A percentile compares a stretch with the other conserved stretches of the same genome.
Evolutionary conservation across 2,329 filamentous ascomycete species (phyloP).

Genomic region (Aspergillus sp.): DNA sequence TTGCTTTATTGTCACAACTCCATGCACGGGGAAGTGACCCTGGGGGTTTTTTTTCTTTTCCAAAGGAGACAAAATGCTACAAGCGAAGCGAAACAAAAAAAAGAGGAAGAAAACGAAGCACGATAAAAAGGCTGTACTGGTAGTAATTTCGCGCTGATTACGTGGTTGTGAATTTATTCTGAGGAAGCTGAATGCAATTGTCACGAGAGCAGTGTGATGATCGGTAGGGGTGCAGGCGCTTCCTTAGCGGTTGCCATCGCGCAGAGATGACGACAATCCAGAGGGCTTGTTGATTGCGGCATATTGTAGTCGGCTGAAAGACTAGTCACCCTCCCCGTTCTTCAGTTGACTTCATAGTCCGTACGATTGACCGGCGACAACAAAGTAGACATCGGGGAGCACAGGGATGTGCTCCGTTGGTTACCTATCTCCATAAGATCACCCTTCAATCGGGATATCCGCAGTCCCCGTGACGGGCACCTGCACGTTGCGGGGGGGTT

Average conservation of each 20-base stretch:
- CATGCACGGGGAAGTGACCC: slow-evolving; percentile 2
- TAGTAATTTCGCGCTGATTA: slow-evolving; percentile 9
- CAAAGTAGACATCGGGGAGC: too few species aligned
- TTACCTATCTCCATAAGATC: background rate
- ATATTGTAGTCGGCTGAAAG: background rate
- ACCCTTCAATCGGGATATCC: background rate
- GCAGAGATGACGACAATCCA: background rate
- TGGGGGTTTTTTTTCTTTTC: slow-evolving; percentile 1
- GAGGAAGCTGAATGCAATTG: slow-evolving; percentile 10
- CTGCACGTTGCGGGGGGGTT: background rate
- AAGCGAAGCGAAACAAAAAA: slow-evolving; percentile 7
- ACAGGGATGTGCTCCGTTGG: background rate
- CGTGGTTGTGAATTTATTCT: slow-evolving; percentile 10
- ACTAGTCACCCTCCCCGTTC: background rate
- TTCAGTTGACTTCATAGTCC: background rate
- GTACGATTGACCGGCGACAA: background rate
- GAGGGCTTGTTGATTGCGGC: background rate
- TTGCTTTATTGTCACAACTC: slow-evolving; percentile 5
- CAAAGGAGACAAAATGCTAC: background rate
- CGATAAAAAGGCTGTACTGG: slow-evolving; percentile 12
- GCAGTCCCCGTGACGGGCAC: slow-evolving; percentile 1
- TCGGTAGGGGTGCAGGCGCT: background rate
- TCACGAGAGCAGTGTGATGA: slow-evolving; percentile 5
- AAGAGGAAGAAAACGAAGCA: background rate
- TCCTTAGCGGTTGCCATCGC: background rate